Conservation (phyloP, 768 basidiomycete genomes). For the Tephrocybe rancida region DNA sequence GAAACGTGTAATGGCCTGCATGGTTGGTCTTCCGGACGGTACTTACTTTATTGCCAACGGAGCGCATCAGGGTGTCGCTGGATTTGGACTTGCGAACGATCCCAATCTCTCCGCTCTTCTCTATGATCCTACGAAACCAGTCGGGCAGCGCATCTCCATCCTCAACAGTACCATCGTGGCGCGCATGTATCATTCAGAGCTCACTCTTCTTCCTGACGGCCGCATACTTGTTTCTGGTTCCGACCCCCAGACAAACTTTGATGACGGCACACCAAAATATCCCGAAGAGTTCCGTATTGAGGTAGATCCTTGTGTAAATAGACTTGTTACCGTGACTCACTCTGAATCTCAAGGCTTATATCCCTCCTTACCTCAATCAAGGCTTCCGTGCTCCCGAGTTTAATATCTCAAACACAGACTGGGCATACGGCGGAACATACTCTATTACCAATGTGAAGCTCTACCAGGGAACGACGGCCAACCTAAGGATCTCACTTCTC, state of each 20-base stretch:
- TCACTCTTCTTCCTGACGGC: constrained; percentile 73
- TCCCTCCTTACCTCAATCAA: constrained; percentile 81
- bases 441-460: constrained; percentile 51
- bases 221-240: constrained; percentile 78
- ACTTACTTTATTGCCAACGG: constrained; percentile 80
- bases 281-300: constrained; percentile 78
- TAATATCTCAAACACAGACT: constrained; percentile 60
- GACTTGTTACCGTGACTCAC: neutral
- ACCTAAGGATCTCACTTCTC: constrained; percentile 62
- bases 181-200: constrained; percentile 78
- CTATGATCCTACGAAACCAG: constrained; percentile 66
- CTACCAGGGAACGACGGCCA: constrained; percentile 41
- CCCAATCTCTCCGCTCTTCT: constrained; percentile 68
- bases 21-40: constrained; percentile 73
- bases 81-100: constrained; percentile 68
- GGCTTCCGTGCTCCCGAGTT: constrained; percentile 66
- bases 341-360: constrained; percentile 53
- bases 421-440: constrained; percentile 58
- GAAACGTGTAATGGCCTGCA: constrained; percentile 75
- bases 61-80: constrained; percentile 68
- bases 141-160: constrained; percentile 66
- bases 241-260: constrained; percentile 59
- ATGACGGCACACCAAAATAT: constrained; percentile 46
- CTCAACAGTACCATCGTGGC: constrained; percentile 70
- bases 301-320: constrained; percentile 21